Base-by-base conservation (phyloP, 2,329 filamentous ascomycete genomes). In the Grosmannia serpens region DNA sequence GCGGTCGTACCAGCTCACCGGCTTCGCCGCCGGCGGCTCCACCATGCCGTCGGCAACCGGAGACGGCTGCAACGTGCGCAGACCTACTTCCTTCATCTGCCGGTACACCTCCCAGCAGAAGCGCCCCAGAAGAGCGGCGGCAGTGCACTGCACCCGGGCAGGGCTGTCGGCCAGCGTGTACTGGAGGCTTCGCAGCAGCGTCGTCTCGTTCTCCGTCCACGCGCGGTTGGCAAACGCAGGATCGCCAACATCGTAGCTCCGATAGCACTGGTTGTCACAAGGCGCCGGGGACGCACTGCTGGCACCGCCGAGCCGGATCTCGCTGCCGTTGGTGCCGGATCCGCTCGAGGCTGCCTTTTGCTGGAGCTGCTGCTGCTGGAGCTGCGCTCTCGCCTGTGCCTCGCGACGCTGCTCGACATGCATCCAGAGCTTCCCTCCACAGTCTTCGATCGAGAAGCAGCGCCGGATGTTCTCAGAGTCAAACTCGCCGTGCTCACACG, bases 401-500 rank as follows among this genome's bases (percentile, higher is more conserved):
- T 61, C 51, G 11, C 59, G 60, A 8, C 62, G 64, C 17, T 56
- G 59, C 54, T 64, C 60, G 8, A 66, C 59, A 33, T 62, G 58
- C 52, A 61, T 59, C 55, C 51, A 61, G n/a, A 65, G 55, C 51
- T 61, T 62, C 1, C 60, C 55, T 46, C 62, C 61, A 2, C 60
- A 56, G 35, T 63, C 62, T 44, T 77, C 75, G n/a, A 82, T 70
- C 3, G 78, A 80, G 64, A 83, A 79, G 3, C 76, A 70, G 53
- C 75, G 78, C 38, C 77, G 74, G 64, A 81, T 79, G 60, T 80
- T 79, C 55, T 78, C 76, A 8, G 70, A 67, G 58, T 81, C 77
- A 56, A 82, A 83, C 57, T 83, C 80, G 52, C 81, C 81, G 62
- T 84, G 81, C 64, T 84, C 81, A 60, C 81, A 84, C 15, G 80